Base-by-base conservation (phyloP, 495 filamentous ascomycete genomes). In the Barbatosphaeria neglecta region DNA sequence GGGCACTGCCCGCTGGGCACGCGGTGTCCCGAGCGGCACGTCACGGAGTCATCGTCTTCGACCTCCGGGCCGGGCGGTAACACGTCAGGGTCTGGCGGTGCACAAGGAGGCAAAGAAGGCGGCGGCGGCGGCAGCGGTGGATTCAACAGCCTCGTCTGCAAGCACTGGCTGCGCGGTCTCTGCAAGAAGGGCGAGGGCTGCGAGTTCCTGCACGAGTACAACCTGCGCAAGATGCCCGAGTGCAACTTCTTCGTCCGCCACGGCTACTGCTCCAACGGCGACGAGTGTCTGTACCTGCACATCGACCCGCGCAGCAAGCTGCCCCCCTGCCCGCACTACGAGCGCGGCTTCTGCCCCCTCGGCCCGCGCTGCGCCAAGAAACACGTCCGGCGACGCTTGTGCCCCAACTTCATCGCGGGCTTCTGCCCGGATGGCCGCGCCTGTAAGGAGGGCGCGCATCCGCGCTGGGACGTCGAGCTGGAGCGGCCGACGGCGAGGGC, bases 141-240 rank as follows among this genome's bases (percentile, higher is more conserved):
- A 31, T 83, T 78, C 53, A 79, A 78, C 53, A 78, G 72, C 4
- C 75, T 95, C 0, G 88, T 98, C 47, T 98, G 92, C 80, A 98
- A 98, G 69, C 92, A 97, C 76, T 98, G 93, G 81, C 80, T 97
- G 52, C 85, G 93, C 53, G 89, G 87, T 0, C 81, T 98, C 20
- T 98, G 92, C 74, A 98, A 97, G 63, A 97, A 97, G 64, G 93
- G 90, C 28, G 77, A 92, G 50, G 76, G 77, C 47, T 98, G 92
- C 77, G 92, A 96, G 68, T 98, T 95, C 60, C 72, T 95, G 47
- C 92, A 98, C 69, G 90, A 95, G 69, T 98, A 93, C 74, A 96
- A 98, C 73, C 78, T 98, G 53, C 83, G 92, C 41, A 86, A 89
- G 66, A 93, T 95, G 90, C 87, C 90, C 40, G 92, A 96, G 67